phyloP scores from a whole-genome alignment of 768 basidiomycete species.

The Suillus occidentalis region DNA sequence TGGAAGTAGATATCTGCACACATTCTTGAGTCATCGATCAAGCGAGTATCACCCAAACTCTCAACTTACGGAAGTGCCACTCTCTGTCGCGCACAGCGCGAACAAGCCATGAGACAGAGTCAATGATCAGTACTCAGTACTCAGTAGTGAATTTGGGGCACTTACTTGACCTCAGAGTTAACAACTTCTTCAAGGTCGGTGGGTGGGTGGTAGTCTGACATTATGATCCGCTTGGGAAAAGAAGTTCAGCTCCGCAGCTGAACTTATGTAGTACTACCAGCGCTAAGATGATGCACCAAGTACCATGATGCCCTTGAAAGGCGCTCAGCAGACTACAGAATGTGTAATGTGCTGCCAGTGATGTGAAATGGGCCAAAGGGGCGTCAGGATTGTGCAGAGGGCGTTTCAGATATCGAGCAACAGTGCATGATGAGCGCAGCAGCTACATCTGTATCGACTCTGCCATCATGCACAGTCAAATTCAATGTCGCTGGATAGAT shows the following conservation, averaged over 20 bases:
- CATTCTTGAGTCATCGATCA: background rate
- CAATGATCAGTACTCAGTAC: background rate
- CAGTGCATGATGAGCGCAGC: too few relatives aligned
- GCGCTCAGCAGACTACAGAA: background rate
- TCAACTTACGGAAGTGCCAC: conserved; percentile 73
- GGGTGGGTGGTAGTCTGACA: conserved; percentile 25
- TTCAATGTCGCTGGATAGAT: too few relatives aligned
- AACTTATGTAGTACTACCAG: background rate
- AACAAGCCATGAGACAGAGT: background rate
- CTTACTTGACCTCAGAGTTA: conserved; percentile 62
- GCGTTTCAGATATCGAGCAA: too few relatives aligned
- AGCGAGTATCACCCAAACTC: background rate
- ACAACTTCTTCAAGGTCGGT: conserved; percentile 59
- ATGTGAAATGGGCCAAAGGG: too few relatives aligned
- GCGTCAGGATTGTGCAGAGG: too few relatives aligned
- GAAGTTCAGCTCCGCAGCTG: background rate
- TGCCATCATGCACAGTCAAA: too few relatives aligned
- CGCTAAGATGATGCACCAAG: background rate
- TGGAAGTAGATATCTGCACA: conserved; percentile 77
- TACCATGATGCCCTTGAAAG: background rate
- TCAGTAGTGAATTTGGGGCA: background rate
- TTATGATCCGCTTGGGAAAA: background rate
- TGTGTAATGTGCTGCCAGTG: too few relatives aligned
- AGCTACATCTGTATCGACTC: too few relatives aligned
- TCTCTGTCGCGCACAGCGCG: conserved; percentile 43